These are phyloP conservation scores for Pseudofabraea citricarpa DNA, from an alignment of 2,329 filamentous ascomycete species.

Conservation along the genomic window DNA sequence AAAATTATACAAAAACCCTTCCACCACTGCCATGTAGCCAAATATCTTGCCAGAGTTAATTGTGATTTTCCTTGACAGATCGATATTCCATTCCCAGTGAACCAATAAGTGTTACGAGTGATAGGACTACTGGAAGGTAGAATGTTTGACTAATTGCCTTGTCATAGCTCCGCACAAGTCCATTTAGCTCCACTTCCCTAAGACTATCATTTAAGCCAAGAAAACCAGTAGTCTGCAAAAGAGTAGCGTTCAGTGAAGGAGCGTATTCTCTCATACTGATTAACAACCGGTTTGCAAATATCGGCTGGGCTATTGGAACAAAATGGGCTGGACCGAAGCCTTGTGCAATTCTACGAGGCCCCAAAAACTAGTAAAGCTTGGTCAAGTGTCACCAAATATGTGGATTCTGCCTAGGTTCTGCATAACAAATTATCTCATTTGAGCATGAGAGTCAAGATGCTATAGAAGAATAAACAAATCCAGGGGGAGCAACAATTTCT, in stretches of 20 bases:
- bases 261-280: constrained; percentile 38
- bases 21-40: too few species aligned
- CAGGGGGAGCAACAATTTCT: too few species aligned
- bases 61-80: constrained; percentile 1
- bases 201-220: background rate
- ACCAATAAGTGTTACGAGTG: constrained; percentile 48
- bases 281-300: constrained; percentile 60
- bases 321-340: constrained; percentile 58
- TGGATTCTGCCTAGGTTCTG: too few species aligned
- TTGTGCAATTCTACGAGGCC: too few species aligned
- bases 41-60: background rate
- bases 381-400: too few species aligned
- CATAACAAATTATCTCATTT: too few species aligned
- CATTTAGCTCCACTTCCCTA: background rate
- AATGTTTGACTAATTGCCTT: constrained; percentile 52
- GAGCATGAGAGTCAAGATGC: too few species aligned
- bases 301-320: constrained; percentile 57
- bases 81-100: constrained; percentile 55
- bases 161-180: constrained; percentile 45
- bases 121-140: constrained; percentile 52
- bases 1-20: too few species aligned
- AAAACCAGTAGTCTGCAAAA: background rate
- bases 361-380: too few species aligned
- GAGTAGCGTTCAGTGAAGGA: constrained; percentile 17
- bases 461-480: too few species aligned